Percentiles rank a stretch among this genome's conserved stretches.
phyloP scores from a whole-genome alignment of 2,329 filamentous ascomycete species.

The Colletotrichum neosansevieriae region DNA sequence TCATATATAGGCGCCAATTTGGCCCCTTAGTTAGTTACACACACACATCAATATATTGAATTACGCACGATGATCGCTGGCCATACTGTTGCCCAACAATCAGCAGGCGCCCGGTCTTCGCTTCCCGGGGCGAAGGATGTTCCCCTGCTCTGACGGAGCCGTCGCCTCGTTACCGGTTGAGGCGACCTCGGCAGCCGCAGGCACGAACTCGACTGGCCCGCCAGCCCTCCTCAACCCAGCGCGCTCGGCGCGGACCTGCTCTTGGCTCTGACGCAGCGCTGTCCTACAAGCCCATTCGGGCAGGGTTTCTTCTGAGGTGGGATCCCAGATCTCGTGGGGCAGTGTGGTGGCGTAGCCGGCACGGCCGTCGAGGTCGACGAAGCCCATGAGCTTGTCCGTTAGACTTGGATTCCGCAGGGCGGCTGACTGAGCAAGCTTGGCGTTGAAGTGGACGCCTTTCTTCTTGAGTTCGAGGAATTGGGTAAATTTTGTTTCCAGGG shows the following conservation, averaged over 20 bases:
- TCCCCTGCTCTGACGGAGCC: conserved; percentile 42
- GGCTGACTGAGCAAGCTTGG: conserved; percentile 74
- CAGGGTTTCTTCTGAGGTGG: conserved; percentile 56
- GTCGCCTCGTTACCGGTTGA: conserved; percentile 24
- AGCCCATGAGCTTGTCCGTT: conserved; percentile 78
- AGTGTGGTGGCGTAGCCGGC: conserved; percentile 77
- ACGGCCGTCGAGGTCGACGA: conserved; percentile 64
- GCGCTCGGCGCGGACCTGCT: conserved; percentile 58
- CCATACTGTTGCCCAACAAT: too few relatives aligned
- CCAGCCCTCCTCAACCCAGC: conserved; percentile 58
- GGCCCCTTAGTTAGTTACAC: too few relatives aligned
- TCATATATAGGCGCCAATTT: too few relatives aligned
- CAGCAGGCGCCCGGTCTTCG: conserved; percentile 46
- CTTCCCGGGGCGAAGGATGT: conserved; percentile 48
- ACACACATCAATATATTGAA: too few relatives aligned
- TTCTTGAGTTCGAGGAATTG: conserved; percentile 83
- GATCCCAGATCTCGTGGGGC: conserved; percentile 68
- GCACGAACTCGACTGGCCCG: conserved; percentile 63
- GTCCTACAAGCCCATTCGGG: conserved; percentile 67
- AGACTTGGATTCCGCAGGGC: conserved; percentile 79
- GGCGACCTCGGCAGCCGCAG: conserved; percentile 43
- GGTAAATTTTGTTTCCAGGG: conserved; percentile 74
- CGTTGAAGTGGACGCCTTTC: conserved; percentile 82
- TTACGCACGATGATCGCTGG: too few relatives aligned
- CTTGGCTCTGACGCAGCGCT: conserved; percentile 62